phyloP scores from a whole-genome alignment of 768 basidiomycete genomes.

The Pisolithus microcarpus region DNA sequence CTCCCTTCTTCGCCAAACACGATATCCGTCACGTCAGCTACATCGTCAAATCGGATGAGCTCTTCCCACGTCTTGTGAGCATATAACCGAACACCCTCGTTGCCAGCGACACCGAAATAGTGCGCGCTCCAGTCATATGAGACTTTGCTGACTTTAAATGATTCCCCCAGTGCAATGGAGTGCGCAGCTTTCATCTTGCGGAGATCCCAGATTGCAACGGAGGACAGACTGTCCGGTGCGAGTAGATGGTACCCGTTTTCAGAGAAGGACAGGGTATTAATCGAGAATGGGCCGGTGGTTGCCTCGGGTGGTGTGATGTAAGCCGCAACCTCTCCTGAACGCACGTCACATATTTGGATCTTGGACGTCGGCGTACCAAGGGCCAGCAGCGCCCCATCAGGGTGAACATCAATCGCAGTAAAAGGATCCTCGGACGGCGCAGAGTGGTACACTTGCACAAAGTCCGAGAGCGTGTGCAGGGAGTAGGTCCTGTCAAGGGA shows the following conservation, averaged over 20 bases:
- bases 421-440: slow-evolving; percentile 69
- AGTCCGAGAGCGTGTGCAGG: slow-evolving; percentile 69
- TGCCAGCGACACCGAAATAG: slow-evolving; percentile 79
- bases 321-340: slow-evolving; percentile 71
- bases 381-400: slow-evolving; percentile 85
- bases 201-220: slow-evolving; percentile 90
- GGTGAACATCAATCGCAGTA: slow-evolving; percentile 78
- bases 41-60: slow-evolving; percentile 73
- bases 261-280: slow-evolving; percentile 83
- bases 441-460: slow-evolving; percentile 72
- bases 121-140: slow-evolving; percentile 80
- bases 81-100: slow-evolving; percentile 69
- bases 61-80: slow-evolving; percentile 95
- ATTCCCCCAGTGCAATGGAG: slow-evolving; percentile 64
- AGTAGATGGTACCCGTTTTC: slow-evolving; percentile 98
- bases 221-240: slow-evolving; percentile 61
- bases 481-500: slow-evolving; percentile 91
- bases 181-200: slow-evolving; percentile 70
- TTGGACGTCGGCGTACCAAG: slow-evolving; percentile 78
- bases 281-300: slow-evolving; percentile 52
- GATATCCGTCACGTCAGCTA: slow-evolving; percentile 66
- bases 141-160: slow-evolving; percentile 78
- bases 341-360: slow-evolving; percentile 82
- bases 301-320: slow-evolving; percentile 58
- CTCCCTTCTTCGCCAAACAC: slow-evolving; percentile 65